phyloP scores from a whole-genome alignment of 495 filamentous ascomycete species.

The Penicillium parvum region DNA sequence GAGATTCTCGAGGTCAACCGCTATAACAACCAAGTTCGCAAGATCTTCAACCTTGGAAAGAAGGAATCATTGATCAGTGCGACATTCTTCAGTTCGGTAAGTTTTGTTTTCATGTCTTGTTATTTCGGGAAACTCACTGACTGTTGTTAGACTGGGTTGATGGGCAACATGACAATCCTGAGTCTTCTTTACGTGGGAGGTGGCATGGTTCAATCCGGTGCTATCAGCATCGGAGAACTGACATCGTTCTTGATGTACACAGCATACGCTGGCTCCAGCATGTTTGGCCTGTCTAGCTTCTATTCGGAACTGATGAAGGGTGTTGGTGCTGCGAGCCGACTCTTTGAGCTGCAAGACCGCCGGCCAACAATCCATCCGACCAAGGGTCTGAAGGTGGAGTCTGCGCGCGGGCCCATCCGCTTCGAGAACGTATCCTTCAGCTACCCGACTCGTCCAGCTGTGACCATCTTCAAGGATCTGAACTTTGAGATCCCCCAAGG shows the following conservation, averaged over 20 bases:
- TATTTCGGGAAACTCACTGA: slow-evolving; percentile 11
- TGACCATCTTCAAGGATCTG: slow-evolving; percentile 83
- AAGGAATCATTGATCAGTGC: slow-evolving; percentile 82
- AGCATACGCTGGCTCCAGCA: slow-evolving; percentile 82
- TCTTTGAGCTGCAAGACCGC: slow-evolving; percentile 95
- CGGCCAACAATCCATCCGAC: slow-evolving; percentile 82
- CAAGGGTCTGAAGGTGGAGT: slow-evolving; percentile 66
- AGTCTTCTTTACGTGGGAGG: slow-evolving; percentile 89
- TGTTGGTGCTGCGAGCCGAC: slow-evolving; percentile 86
- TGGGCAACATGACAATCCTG: slow-evolving; percentile 93
- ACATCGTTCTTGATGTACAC: slow-evolving; percentile 99
- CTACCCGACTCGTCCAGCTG: slow-evolving; percentile 87
- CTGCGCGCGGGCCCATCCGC: slow-evolving; percentile 79
- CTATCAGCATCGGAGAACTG: slow-evolving; percentile 85
- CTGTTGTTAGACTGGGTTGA: slow-evolving; percentile 62
- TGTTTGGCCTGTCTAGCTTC: slow-evolving; percentile 92
- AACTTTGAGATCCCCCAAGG: slow-evolving; percentile 89
- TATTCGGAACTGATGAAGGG: slow-evolving; percentile 99
- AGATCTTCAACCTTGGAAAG: slow-evolving; percentile 84
- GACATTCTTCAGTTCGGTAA: slow-evolving; percentile 77
- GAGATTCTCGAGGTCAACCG: slow-evolving; percentile 84
- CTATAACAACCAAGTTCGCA: slow-evolving; percentile 87
- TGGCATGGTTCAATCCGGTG: slow-evolving; percentile 78
- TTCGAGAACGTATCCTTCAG: slow-evolving; percentile 83
- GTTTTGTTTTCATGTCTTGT: slow-evolving; percentile 15